Evolutionary conservation across 108 stramenopile species (phyloP), one percentile per base, ranked within the genome.

Genomic region (Asterionellopsis glacialis): DNA sequence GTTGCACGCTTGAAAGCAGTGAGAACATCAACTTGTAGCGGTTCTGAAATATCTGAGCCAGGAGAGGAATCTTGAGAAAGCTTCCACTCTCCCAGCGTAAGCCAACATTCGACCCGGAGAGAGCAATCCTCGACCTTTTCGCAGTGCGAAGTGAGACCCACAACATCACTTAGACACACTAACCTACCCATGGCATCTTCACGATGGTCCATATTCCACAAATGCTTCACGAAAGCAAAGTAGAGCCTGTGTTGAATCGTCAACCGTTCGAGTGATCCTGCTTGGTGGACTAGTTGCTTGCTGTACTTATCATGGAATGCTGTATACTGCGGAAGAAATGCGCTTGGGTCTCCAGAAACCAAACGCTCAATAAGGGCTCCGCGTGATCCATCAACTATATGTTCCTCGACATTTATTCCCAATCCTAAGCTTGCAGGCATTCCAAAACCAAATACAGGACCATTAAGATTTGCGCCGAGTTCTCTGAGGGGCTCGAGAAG

Each of bases 21-120:
- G 40, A 96, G 55, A n/a, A 85, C 87, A 25, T 92, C 82, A 7
- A 68, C 51, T 63, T 90, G 91, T 12, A 86, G 59, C 4, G 16
- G 25, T 9, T 79, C 76, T 28, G 79, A 52, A 28, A 84, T 61
- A 6, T 41, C 52, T n/a, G 71, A 33, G 49, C 63, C 61, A 6
- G 64, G 72, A 6, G 73, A 55, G 0, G 58, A 61, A 21, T 14
- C 45, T 41, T 64, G 59, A 42, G 75, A 77, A 11, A 88, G 55
- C 63, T 91, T 89, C 90, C 94, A 97, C 52, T 94, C 88, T 9
- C 96, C 94, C 9, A 88, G 79, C 51, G 84, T 87, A 19, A 97
- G 65, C 85, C 92, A 93, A 57, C 93, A 95, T 16, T 73, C 67
- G 15, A 90, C 76, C 18, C 85, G 67, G 28, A 95, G 72, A 39